Evolutionary conservation across 768 basidiomycete species (phyloP), one percentile per base, ranked within the genome.

Genomic region (Trametes cingulata): DNA sequence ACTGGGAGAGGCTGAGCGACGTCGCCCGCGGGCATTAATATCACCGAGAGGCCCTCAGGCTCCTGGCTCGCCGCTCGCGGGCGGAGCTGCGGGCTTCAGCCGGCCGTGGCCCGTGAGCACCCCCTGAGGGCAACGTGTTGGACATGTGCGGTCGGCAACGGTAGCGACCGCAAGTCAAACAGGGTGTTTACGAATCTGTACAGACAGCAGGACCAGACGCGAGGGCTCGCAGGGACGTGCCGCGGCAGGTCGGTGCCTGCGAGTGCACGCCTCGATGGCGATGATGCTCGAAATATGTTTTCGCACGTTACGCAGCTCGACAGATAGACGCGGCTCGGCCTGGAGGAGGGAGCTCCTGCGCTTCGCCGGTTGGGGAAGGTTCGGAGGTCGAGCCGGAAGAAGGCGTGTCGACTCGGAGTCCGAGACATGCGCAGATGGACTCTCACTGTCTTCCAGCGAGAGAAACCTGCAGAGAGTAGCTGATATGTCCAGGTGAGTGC

Each of bases 101-200:
- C 59, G 37, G 24, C 19, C 37, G 25, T 29, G 20, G 22, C 25
- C 25, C 27, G 41, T 35, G 29, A 33, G 29, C 36, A 52, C 46
- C 50, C n/a, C 35, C 49, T 53, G 46, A 25, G 47, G 20, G 40
- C 55, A 63, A 63, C 61, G 61, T 63, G 61, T 63, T 58, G n/a
- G 56, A 58, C 61, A 63, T 63, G 61, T 58, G 61, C 56, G 53
- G 52, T 50, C 61, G 56, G 52, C 56, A 63, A 52, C 50, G 33
- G 52, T 54, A 39, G 52, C 61, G 56, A 50, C 41, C 56, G 61
- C 56, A 36, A 58, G 61, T 62, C 61, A 62, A 62, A 58, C 52
- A 56, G 60, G 54, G 60, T 50, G 46, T 55, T 17, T 29, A 42
- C 60, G 20, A n/a, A 42, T 45, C 55, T 55, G 52, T 60, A 54